Percentiles rank a stretch among this genome's conserved stretches.
Evolutionary conservation across 441 rosid species (phyloP).

Genomic region (Aquilaria agallochum): DNA sequence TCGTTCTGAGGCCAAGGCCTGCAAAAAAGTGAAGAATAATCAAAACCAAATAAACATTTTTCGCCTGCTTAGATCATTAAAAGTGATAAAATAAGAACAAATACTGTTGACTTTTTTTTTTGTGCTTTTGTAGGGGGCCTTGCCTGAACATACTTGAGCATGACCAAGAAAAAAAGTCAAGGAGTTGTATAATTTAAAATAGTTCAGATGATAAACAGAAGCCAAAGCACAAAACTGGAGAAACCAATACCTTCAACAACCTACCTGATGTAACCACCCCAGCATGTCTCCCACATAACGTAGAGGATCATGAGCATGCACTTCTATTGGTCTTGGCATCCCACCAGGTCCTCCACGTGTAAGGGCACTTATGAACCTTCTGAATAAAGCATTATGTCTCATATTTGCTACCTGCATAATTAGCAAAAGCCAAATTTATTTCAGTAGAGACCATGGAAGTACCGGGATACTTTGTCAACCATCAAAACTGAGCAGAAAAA

Average conservation of each 20-base stretch:
- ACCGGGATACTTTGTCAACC: constrained; percentile 5
- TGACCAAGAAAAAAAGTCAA: too few species aligned
- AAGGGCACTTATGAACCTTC: constrained; percentile 97
- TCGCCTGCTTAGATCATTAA: too few species aligned
- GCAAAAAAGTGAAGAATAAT: constrained; percentile 22
- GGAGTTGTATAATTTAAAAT: too few species aligned
- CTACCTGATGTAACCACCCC: constrained; percentile 99
- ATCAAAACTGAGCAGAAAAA: constrained; percentile 14
- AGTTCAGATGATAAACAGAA: too few species aligned
- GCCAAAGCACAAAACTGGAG: constrained; percentile 17
- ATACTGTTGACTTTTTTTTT: too few species aligned
- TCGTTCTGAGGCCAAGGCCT: constrained; percentile 98
- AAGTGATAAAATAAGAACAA: too few species aligned
- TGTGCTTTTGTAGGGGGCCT: too few species aligned
- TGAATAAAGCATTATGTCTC: constrained; percentile 93
- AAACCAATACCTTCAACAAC: constrained; percentile 14
- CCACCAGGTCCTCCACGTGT: constrained; percentile 99
- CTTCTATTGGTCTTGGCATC: constrained; percentile 98
- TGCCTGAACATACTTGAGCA: too few species aligned
- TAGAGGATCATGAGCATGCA: constrained; percentile 98
- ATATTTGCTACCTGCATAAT: constrained; percentile 79
- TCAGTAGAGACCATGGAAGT: constrained; percentile 11
- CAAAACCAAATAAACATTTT: constrained; percentile 3
- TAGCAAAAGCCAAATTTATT: constrained; percentile 4
- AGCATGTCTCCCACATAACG: constrained; percentile 97